Evolutionary conservation across 2,329 filamentous ascomycete species (phyloP), one percentile per base, ranked within the genome.

Genomic region (Claviceps pusilla): DNA sequence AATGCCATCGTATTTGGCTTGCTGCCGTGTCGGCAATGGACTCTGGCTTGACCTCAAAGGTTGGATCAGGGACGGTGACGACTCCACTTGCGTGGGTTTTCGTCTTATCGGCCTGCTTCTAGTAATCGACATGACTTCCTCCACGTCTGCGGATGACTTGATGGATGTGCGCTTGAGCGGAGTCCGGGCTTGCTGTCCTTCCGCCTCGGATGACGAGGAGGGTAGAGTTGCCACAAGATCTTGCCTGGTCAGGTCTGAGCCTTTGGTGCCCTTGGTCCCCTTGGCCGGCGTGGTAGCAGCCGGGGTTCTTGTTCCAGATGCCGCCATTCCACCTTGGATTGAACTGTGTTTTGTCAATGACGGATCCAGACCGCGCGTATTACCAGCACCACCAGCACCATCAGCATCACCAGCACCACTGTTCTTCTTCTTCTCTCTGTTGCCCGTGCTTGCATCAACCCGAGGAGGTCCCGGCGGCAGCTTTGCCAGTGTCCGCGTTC

Each of bases 1-100:
- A 45, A 69, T 60, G n/a, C 67, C 66, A 50, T 66, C 64, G 54
- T 69, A 69, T 42, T 47, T 16, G 11, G 57, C 53, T 42, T 24
- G 29, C 31, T 19, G 12, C n/a, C 35, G 52, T 33, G 16, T 33
- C 11, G 54, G 45, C 39, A 48, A 52, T 16, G 29, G 7, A 31
- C 51, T 56, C 46, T 50, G 45, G 29, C 56, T 57, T 41, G 56
- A 54, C 14, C 28, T 43, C 33, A 54, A n/a, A 4, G n/a, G 24
- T 11, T 52, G 35, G 54, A 61, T 10, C 42, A 58, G 29, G 52
- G 14, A 19, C n/a, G 53, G 37, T n/a, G 54, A 47, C 10, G 51
- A 48, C 14, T 45, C 49, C 3, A 52, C n/a, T 41, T 45, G 48
- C 45, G 39, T 33, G 42, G 48, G 35, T 28, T 14, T 50, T 47